Evolutionary conservation across 805 yeast species (phyloP), one percentile per base, ranked within the genome.

Genomic region (Cyberlindnera mycetangii): DNA sequence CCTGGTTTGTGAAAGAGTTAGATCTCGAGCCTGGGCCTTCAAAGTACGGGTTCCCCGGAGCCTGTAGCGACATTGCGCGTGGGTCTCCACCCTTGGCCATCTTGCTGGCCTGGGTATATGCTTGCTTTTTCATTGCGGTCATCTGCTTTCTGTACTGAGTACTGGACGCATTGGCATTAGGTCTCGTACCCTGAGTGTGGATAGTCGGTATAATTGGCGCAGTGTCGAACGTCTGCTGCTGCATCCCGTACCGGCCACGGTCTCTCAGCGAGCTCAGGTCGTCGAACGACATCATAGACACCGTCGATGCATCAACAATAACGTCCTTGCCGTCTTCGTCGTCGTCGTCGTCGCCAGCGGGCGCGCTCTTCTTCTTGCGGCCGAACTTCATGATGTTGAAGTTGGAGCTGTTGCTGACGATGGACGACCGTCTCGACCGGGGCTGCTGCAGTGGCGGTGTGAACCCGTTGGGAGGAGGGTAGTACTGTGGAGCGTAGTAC

Each of bases 161-260:
- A 52, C 76, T 82, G 41, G 72, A 72, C 52, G 69, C 57, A 38
- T 65, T 68, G 19, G 50, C 42, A 25, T 49, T 39, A 2, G 59
- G 61, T 38, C 46, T 41, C 4, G 45, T 17, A 21, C 62, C 52
- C 4, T 55, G 58, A 0, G 74, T 64, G 5, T 76, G 69, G 4
- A 85, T 43, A 0, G 89, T 84, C 7, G 95, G 95, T 32, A 86
- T 85, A 50, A 83, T 79, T 8, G 93, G 90, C 0, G 88, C 74
- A 0, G 90, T 74, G 50, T 83, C 88, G 44, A 69, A 61, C 32
- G 59, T 39, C 14, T 37, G 39, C 27, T 44, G 45, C 39, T 71
- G 67, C 16, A 74, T 67, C 4, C 83, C 83, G 57, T 83, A 83
- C 25, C 87, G 76, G 5, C 86, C 86, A 32, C 84, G 72, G 51